These are phyloP conservation scores for Colletotrichum agaves DNA, from an alignment of 2,329 filamentous ascomycete genomes.

Conservation along the genomic window DNA sequence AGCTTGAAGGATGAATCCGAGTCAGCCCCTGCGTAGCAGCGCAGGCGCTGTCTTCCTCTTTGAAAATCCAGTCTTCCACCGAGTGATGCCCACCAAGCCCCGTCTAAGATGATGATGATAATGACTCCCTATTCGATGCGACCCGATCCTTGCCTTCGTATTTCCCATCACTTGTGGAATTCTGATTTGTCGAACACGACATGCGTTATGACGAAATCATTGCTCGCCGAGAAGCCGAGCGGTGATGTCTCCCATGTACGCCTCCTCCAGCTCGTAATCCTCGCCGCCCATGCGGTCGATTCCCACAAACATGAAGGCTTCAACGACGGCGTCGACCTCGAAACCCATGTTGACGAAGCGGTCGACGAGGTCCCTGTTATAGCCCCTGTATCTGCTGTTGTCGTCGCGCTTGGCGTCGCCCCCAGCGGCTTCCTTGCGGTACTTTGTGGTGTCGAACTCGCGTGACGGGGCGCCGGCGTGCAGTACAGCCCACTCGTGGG, in stretches of 20 bases:
- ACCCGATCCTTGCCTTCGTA: background rate
- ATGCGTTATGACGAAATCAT: constrained; percentile 43
- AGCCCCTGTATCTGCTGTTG: constrained; percentile 79
- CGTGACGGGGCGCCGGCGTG: constrained; percentile 78
- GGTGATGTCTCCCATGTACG: constrained; percentile 90
- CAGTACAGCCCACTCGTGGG: constrained; percentile 89
- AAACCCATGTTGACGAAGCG: constrained; percentile 94
- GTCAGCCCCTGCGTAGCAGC: background rate
- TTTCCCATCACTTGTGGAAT: background rate
- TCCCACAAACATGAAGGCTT: constrained; percentile 82
- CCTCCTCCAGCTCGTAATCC: constrained; percentile 89
- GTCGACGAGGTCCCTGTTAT: constrained; percentile 84
- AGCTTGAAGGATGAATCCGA: background rate
- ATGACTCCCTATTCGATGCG: constrained; percentile 30
- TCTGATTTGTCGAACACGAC: too few relatives aligned
- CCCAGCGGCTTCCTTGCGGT: constrained; percentile 60
- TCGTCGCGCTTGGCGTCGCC: constrained; percentile 62
- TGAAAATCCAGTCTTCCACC: background rate
- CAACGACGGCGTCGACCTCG: constrained; percentile 84
- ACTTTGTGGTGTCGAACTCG: constrained; percentile 50
- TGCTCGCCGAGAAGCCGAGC: constrained; percentile 85
- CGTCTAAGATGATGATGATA: constrained; percentile 17
- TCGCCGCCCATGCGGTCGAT: constrained; percentile 82
- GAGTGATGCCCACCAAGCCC: background rate
- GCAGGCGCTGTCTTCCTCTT: background rate